Evolutionary conservation across 768 basidiomycete genomes (phyloP).

Genomic region (Scleroderma bovista): DNA sequence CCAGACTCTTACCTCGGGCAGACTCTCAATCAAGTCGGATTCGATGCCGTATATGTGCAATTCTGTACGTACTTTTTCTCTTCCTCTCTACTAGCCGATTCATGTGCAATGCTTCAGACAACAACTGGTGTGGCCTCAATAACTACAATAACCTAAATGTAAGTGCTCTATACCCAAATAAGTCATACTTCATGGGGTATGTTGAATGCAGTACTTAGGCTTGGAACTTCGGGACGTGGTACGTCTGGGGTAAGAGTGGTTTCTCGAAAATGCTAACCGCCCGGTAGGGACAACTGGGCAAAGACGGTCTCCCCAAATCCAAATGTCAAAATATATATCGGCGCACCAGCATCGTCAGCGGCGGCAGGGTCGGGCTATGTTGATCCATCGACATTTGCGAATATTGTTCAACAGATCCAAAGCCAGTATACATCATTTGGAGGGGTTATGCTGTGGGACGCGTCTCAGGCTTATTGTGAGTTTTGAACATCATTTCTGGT

Average conservation of each 20-base stretch:
- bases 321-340: conserved; percentile 45
- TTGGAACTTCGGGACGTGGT: conserved; percentile 40
- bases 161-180: conserved; percentile 2
- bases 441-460: conserved; percentile 40
- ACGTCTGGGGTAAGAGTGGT: not conserved
- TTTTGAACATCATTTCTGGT: not conserved
- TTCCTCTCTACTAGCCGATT: not conserved
- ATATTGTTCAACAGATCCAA: conserved; percentile 29
- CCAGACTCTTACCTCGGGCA: conserved; percentile 42
- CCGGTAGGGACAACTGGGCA: conserved; percentile 44
- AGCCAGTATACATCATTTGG: conserved; percentile 41
- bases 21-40: conserved; percentile 36
- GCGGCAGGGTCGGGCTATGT: conserved; percentile 42
- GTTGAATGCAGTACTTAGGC: conserved; percentile 29
- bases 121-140: conserved; percentile 39
- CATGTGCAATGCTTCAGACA: conserved; percentile 30
- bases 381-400: conserved; percentile 25
- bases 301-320: conserved; percentile 36
- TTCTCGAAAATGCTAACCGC: not conserved
- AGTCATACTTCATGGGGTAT: not conserved
- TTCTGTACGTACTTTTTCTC: conserved; percentile 30
- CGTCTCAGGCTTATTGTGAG: conserved; percentile 41
- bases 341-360: conserved; percentile 36
- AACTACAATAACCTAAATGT: conserved; percentile 40
- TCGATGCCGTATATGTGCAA: conserved; percentile 49